A percentile compares a stretch with the other conserved stretches of the same genome.
phyloP scores from a whole-genome alignment of 1,284 basidiomycete species.

The Sporisorium iseilematis-ciliati region DNA sequence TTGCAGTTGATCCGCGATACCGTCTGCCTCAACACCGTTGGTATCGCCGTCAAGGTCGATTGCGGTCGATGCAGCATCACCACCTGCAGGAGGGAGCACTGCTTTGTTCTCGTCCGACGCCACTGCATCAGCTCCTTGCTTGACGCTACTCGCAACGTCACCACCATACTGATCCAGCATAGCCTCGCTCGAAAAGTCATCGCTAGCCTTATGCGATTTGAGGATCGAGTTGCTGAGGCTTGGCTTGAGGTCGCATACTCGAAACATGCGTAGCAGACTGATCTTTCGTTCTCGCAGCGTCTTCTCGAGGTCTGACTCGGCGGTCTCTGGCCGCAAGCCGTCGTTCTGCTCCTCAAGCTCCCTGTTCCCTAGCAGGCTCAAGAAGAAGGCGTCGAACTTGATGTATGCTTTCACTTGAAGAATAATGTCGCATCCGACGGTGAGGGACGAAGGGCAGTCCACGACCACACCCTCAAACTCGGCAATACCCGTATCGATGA shows the following conservation, averaged over 20 bases:
- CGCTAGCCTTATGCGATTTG: slow-evolving; percentile 73
- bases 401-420: slow-evolving; percentile 64
- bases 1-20: slow-evolving; percentile 29
- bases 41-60: slow-evolving; percentile 26
- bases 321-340: slow-evolving; percentile 73
- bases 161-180: slow-evolving; percentile 70
- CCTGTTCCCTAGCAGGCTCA: slow-evolving; percentile 6
- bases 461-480: slow-evolving; percentile 65
- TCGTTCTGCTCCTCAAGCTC: slow-evolving; percentile 27
- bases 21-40: slow-evolving; percentile 7
- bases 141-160: slow-evolving; percentile 52
- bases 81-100: slow-evolving; percentile 12
- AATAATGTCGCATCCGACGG: slow-evolving; percentile 64
- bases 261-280: slow-evolving; percentile 68
- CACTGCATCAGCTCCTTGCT: slow-evolving; percentile 7
- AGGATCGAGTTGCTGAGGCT: slow-evolving; percentile 56
- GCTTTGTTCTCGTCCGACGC: not conserved
- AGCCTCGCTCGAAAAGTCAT: slow-evolving; percentile 51
- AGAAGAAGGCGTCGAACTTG: slow-evolving; percentile 48
- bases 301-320: slow-evolving; percentile 81
- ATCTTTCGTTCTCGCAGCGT: slow-evolving; percentile 80
- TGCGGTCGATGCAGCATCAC: slow-evolving; percentile 12
- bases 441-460: slow-evolving; percentile 58
- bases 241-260: slow-evolving; percentile 60
- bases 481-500: slow-evolving; percentile 61